These are phyloP conservation scores for Epicoccum sorghinum DNA, from an alignment of 2,329 filamentous ascomycete genomes.

Conservation along the genomic window DNA sequence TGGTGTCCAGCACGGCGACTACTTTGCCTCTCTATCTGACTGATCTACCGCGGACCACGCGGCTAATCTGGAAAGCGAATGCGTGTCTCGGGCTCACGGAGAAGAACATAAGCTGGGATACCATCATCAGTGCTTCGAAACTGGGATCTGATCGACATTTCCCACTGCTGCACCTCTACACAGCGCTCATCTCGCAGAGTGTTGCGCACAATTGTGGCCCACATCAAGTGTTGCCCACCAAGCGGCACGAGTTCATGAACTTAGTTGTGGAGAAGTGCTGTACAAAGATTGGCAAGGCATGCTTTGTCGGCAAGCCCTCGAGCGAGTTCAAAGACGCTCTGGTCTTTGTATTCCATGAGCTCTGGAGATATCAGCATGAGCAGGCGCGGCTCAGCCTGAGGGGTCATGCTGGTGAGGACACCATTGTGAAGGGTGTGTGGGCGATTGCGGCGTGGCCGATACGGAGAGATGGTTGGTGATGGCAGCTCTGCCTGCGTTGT, in stretches of 20 bases:
- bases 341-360: constrained; percentile 34
- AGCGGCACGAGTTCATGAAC: constrained; percentile 33
- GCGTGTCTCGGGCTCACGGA: constrained; percentile 25
- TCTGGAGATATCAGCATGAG: constrained; percentile 32
- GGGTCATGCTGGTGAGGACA: constrained; percentile 33
- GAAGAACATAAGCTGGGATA: constrained; percentile 29
- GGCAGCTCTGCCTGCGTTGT: not conserved
- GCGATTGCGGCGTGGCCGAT: constrained; percentile 31
- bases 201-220: constrained; percentile 26
- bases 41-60: constrained; percentile 25
- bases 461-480: constrained; percentile 3
- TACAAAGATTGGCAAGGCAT: constrained; percentile 24
- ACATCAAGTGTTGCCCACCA: constrained; percentile 16
- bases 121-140: constrained; percentile 28
- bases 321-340: constrained; percentile 33
- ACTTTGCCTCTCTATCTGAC: constrained; percentile 34
- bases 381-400: constrained; percentile 34
- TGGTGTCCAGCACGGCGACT: constrained; percentile 32
- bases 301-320: constrained; percentile 26
- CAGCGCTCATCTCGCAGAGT: constrained; percentile 38
- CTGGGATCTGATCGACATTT: constrained; percentile 24
- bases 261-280: constrained; percentile 37
- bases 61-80: constrained; percentile 40
- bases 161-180: constrained; percentile 38
- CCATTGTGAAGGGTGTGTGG: constrained; percentile 53